Evolutionary conservation across 2,329 filamentous ascomycete genomes (phyloP).

Genomic region (Aspergillus aculeatinus): DNA sequence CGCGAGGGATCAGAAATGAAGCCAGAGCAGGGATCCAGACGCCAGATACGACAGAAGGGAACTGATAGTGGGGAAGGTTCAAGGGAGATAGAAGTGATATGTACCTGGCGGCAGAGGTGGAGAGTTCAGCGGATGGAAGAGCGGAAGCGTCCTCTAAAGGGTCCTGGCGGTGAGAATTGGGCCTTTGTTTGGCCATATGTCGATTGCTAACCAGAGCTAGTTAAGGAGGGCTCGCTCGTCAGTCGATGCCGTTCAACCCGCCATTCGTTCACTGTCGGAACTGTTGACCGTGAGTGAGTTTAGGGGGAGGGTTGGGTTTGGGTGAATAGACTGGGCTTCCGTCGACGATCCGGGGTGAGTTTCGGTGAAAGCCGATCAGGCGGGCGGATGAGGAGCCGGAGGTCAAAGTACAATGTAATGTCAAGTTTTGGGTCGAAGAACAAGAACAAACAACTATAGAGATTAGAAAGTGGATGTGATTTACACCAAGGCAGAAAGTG

Average conservation of each 20-base stretch:
- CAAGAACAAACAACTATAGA: constrained; percentile 3
- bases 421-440: not conserved
- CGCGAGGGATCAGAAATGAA: not conserved
- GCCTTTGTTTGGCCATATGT: constrained; percentile 51
- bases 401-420: too few species aligned
- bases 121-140: constrained; percentile 31
- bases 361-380: constrained; percentile 11
- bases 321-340: constrained; percentile 16
- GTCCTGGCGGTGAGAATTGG: constrained; percentile 45
- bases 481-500: not conserved
- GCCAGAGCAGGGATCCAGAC: not conserved
- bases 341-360: constrained; percentile 13
- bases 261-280: constrained; percentile 39
- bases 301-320: not conserved
- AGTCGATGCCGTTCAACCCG: constrained; percentile 40
- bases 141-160: constrained; percentile 42
- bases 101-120: constrained; percentile 39
- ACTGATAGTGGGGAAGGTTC: not conserved
- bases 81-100: constrained; percentile 26
- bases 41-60: not conserved
- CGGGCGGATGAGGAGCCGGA: not conserved
- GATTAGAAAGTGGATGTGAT: constrained; percentile 1
- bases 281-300: constrained; percentile 13
- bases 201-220: constrained; percentile 33
- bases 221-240: constrained; percentile 33